These are phyloP conservation scores for Aspergillus neotritici DNA, from an alignment of 2,329 filamentous ascomycete genomes.

Conservation along the genomic window DNA sequence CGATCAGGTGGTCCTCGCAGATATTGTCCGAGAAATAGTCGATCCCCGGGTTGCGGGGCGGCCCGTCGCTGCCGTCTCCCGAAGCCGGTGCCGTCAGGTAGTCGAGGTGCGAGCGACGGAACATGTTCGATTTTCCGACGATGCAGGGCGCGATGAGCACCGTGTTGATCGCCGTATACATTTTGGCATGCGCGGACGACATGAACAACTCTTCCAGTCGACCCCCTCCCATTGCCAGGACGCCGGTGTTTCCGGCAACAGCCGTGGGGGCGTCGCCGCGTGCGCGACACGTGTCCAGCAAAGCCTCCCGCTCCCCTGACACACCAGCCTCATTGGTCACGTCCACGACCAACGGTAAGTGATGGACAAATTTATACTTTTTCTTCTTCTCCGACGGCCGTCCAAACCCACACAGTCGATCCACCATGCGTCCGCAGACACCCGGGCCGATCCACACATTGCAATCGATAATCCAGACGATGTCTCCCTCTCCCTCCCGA, in stretches of 20 bases:
- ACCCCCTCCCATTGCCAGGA: conserved; percentile 58
- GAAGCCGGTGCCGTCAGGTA: conserved; percentile 56
- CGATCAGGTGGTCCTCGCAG: conserved; percentile 95
- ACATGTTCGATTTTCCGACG: conserved; percentile 98
- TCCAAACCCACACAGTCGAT: conserved; percentile 68
- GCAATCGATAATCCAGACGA: conserved; percentile 93
- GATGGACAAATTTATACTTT: conserved; percentile 86
- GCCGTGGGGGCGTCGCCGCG: conserved; percentile 7
- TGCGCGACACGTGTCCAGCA: conserved; percentile 17
- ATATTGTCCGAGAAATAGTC: conserved; percentile 95
- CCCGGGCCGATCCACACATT: conserved; percentile 86
- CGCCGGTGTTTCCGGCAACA: too few relatives aligned
- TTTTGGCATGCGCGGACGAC: conserved; percentile 88
- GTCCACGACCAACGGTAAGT: conserved; percentile 86
- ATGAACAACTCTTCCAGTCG: conserved; percentile 92
- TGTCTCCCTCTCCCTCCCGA: conserved; percentile 75
- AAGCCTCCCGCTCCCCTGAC: conserved; percentile 21
- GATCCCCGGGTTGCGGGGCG: conserved; percentile 57
- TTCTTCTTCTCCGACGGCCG: conserved; percentile 39
- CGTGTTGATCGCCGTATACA: conserved; percentile 95
- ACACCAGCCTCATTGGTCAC: conserved; percentile 36
- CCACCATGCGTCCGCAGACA: conserved; percentile 81
- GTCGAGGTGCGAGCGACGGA: conserved; percentile 84
- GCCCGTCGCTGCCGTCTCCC: conserved; percentile 34
- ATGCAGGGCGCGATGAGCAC: conserved; percentile 87